Conservation (phyloP, 768 basidiomycete genomes). For the Mrakia blollopis region DNA sequence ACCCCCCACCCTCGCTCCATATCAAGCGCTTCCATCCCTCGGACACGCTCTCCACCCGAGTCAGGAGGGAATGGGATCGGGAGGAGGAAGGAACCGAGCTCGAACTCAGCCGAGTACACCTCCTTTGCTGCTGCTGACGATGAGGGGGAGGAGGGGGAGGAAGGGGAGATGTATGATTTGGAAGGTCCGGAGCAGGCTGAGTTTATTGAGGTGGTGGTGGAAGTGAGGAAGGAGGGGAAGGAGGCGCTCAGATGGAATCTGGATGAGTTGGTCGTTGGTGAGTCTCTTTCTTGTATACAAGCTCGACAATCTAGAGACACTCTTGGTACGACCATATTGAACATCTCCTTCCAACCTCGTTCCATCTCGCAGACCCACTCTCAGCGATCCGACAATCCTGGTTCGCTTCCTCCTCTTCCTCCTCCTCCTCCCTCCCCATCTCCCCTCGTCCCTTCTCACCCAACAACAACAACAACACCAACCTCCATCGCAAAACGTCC, state of each 20-base stretch:
- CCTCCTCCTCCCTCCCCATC: neutral
- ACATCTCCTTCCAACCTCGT: too few relatives aligned
- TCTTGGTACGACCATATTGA: too few relatives aligned
- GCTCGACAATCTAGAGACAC: too few relatives aligned
- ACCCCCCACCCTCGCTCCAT: neutral
- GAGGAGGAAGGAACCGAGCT: neutral
- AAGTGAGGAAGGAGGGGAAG: constrained; percentile 46
- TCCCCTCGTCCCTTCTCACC: constrained; percentile 25
- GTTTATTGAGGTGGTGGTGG: constrained; percentile 34
- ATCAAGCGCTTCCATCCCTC: neutral
- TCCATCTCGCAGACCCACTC: constrained; percentile 40
- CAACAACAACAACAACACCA: too few relatives aligned
- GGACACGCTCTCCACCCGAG: neutral
- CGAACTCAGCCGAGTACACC: neutral
- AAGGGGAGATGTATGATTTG: constrained; percentile 36
- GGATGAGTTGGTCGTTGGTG: constrained; percentile 73
- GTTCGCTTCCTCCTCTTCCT: constrained; percentile 47
- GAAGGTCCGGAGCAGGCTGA: constrained; percentile 61
- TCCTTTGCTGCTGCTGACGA: neutral
- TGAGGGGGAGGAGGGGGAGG: neutral
- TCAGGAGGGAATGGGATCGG: too few relatives aligned
- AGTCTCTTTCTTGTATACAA: constrained; percentile 37
- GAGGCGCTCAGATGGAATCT: constrained; percentile 61
- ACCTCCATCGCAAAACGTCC: constrained; percentile 29
- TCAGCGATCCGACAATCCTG: constrained; percentile 57